A percentile compares a stretch with the other conserved stretches of the same genome.
phyloP scores from a whole-genome alignment of 2,329 filamentous ascomycete species.

The Didymella pinodella region DNA sequence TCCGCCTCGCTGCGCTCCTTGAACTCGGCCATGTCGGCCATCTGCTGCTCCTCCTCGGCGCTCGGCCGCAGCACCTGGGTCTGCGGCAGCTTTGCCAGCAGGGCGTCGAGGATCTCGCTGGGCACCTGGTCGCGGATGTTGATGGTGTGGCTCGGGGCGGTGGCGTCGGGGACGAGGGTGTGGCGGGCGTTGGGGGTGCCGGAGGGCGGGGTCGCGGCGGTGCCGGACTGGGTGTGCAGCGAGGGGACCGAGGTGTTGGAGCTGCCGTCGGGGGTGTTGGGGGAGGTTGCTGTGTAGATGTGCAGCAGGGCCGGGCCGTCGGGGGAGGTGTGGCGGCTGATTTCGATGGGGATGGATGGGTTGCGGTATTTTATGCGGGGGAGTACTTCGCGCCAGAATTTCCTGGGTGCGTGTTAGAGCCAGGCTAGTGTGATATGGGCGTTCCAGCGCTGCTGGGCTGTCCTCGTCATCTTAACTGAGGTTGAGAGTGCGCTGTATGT shows the following conservation, averaged over 20 bases:
- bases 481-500: too few species aligned
- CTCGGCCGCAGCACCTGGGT: constrained; percentile 63
- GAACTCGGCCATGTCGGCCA: constrained; percentile 66
- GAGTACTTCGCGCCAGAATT: constrained; percentile 86
- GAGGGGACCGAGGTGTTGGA: constrained; percentile 23
- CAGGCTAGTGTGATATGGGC: too few species aligned
- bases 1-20: constrained; percentile 62
- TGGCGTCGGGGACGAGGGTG: constrained; percentile 39
- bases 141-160: constrained; percentile 54
- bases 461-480: background rate
- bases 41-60: constrained; percentile 65
- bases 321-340: constrained; percentile 68
- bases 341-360: constrained; percentile 80
- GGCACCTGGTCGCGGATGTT: constrained; percentile 69
- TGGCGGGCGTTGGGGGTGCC: constrained; percentile 34
- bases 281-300: constrained; percentile 38
- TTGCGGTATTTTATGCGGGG: constrained; percentile 95
- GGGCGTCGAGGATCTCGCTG: constrained; percentile 67
- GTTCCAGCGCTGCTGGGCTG: too few species aligned
- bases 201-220: constrained; percentile 25
- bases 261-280: constrained; percentile 14
- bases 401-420: constrained; percentile 59
- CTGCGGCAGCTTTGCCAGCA: constrained; percentile 70
- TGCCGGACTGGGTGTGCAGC: constrained; percentile 26
- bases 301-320: constrained; percentile 51